Evolutionary conservation across 257 asterid genomes (phyloP).

Genomic region (Solanum chilense): DNA sequence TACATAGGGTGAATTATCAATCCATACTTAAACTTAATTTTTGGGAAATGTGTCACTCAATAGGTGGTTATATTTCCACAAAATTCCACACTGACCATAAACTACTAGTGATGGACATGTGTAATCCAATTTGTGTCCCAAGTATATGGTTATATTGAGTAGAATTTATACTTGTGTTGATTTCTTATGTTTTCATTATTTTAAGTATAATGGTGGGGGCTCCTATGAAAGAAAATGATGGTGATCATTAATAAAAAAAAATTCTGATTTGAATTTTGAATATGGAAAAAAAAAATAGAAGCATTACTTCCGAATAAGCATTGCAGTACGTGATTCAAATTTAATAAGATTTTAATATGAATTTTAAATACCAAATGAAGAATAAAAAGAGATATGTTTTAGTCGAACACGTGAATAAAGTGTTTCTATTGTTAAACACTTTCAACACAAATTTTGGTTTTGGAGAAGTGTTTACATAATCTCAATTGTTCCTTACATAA

Average conservation of each 20-base stretch:
- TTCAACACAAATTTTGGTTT: background rate
- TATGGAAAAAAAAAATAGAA: accelerated
- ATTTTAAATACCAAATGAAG: accelerated
- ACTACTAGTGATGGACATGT: background rate
- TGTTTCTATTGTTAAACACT: background rate
- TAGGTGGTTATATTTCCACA: background rate
- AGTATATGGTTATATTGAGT: background rate
- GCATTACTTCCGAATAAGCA: accelerated
- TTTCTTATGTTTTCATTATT: background rate
- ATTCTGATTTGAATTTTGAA: accelerated
- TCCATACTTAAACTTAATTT: background rate
- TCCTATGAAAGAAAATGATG: background rate
- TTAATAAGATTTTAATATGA: accelerated
- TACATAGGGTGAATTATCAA: background rate
- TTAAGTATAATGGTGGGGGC: background rate
- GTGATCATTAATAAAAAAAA: accelerated
- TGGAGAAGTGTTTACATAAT: background rate
- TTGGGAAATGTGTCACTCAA: background rate
- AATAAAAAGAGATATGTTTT: too few relatives aligned
- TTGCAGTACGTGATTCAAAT: accelerated
- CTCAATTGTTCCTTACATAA: background rate
- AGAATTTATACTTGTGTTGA: background rate
- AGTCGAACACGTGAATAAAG: background rate
- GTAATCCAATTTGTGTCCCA: background rate
- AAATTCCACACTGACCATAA: background rate